phyloP scores from a whole-genome alignment of 805 yeast genomes.

The Pichia nakasei region DNA sequence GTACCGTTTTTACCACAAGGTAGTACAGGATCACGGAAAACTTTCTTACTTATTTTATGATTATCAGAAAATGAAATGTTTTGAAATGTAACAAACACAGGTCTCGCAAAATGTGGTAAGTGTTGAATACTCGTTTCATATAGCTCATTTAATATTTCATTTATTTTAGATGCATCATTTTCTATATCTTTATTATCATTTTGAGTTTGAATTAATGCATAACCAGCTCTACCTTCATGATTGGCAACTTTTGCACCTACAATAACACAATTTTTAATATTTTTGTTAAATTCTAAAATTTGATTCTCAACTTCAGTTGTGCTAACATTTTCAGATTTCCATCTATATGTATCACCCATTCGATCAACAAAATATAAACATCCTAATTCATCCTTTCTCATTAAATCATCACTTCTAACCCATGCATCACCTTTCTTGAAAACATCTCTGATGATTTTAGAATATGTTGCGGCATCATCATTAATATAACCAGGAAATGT shows the following conservation, averaged over 20 bases:
- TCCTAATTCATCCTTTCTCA: conserved; percentile 59
- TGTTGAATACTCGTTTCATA: conserved; percentile 30
- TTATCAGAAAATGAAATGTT: conserved; percentile 64
- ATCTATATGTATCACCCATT: conserved; percentile 89
- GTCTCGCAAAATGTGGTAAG: conserved; percentile 80
- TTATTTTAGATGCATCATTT: conserved; percentile 17
- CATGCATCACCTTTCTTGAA: conserved; percentile 84
- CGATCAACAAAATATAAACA: conserved; percentile 81
- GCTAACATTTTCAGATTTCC: conserved; percentile 94
- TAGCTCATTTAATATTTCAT: conserved; percentile 31
- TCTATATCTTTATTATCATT: conserved; percentile 16
- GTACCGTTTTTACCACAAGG: conserved; percentile 57
- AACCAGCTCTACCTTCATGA: conserved; percentile 94
- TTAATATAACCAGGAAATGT: conserved; percentile 88
- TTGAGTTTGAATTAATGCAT: conserved; percentile 58
- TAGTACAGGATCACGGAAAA: conserved; percentile 55
- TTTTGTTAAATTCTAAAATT: conserved; percentile 33
- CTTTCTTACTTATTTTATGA: conserved; percentile 70
- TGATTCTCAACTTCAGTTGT: conserved; percentile 89
- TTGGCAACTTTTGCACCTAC: conserved; percentile 80
- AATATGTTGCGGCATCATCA: conserved; percentile 66
- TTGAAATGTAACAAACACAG: conserved; percentile 69
- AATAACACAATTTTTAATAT: conserved; percentile 63
- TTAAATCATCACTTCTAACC: conserved; percentile 81
- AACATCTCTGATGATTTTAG: conserved; percentile 66